A percentile compares a stretch with the other conserved stretches of the same genome.
Conservation (phyloP, 345 rosid genomes). For the Arabidopsis suecica region DNA sequence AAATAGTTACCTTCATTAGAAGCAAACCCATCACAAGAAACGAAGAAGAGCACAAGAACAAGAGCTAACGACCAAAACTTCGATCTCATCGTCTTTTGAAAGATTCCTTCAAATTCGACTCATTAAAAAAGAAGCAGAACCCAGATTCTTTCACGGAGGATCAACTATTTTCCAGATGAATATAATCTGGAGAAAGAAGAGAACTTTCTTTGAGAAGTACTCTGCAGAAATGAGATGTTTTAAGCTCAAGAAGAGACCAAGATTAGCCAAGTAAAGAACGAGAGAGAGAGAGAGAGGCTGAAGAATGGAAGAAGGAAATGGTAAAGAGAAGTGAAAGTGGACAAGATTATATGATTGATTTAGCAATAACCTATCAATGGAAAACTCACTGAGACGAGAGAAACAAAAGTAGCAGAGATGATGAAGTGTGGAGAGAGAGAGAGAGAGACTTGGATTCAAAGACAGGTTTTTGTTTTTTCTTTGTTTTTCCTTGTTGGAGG, state of each 20-base stretch:
- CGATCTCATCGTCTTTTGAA: conserved; percentile 38
- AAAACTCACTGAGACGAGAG: conserved; percentile 45
- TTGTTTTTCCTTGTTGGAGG: conserved; percentile 38
- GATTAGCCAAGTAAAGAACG: conserved; percentile 29
- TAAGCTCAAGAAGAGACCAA: conserved; percentile 39
- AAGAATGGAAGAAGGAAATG: conserved; percentile 34
- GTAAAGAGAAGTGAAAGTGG: conserved; percentile 4
- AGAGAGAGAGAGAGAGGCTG: conserved; percentile 27
- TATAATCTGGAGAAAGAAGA: conserved; percentile 30
- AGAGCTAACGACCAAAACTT: conserved; percentile 40
- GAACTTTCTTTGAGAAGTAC: conserved; percentile 13
- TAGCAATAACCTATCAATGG: conserved; percentile 62
- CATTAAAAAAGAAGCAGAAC: conserved; percentile 21
- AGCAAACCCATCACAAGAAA: conserved; percentile 58
- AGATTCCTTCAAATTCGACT: conserved; percentile 39
- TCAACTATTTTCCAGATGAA: conserved; percentile 11
- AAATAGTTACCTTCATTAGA: conserved; percentile 66
- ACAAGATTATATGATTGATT: conserved; percentile 48
- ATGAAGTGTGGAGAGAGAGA: conserved; percentile 33
- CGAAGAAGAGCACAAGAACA: conserved; percentile 50
- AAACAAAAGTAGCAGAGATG: conserved; percentile 36
- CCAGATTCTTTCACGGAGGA: conserved; percentile 16
- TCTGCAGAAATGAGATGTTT: conserved; percentile 25
- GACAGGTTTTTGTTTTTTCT: conserved; percentile 54
- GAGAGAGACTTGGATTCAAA: conserved; percentile 76